Conservation (phyloP, 805 yeast species). For the Pichia nanzhaoensis region DNA sequence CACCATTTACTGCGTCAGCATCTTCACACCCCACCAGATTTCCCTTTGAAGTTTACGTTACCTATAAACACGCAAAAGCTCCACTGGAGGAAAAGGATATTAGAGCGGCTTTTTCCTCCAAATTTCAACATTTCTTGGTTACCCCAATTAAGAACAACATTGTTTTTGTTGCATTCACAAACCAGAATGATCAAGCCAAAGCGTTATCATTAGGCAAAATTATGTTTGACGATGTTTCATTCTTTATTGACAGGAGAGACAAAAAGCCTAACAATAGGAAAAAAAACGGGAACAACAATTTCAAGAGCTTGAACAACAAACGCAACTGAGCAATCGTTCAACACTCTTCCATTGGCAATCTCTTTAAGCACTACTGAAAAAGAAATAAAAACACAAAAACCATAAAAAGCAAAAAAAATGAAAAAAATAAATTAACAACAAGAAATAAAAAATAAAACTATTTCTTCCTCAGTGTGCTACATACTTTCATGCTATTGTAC, state of each 20-base stretch:
- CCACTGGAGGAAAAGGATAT: conserved; percentile 1
- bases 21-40: background rate
- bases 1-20: background rate
- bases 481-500: too few species aligned
- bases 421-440: too few species aligned
- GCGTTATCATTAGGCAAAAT: conserved; percentile 5
- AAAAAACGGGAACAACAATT: background rate
- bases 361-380: too few species aligned
- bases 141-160: background rate
- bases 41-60: conserved; percentile 2
- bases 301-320: background rate
- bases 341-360: too few species aligned
- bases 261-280: background rate
- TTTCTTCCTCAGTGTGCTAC: too few species aligned
- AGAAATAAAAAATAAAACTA: too few species aligned
- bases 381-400: conserved; percentile 1
- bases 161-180: conserved; percentile 6
- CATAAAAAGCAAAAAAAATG: background rate
- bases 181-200: conserved; percentile 2
- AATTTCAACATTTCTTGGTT: background rate
- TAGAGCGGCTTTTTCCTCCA: background rate
- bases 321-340: background rate
- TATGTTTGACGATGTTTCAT: background rate
- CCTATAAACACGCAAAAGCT: conserved; percentile 1
- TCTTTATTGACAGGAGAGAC: conserved; percentile 3